A percentile compares a stretch with the other conserved stretches of the same genome.
These are phyloP conservation scores for Coemansia sp. DNA, from an alignment of 192 early-diverging fungal species.

Conservation along the genomic window DNA sequence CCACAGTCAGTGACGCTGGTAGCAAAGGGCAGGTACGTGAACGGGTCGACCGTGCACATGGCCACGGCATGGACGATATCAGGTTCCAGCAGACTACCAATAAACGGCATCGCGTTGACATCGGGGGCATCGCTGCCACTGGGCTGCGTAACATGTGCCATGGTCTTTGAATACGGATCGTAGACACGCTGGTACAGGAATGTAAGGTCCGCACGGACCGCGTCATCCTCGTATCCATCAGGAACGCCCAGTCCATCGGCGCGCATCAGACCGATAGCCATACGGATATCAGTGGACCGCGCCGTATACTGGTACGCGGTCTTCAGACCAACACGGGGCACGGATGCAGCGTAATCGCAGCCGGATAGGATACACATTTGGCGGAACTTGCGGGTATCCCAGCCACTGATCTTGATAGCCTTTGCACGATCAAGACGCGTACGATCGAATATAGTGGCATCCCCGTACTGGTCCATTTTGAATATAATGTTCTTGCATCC, in stretches of 20 bases:
- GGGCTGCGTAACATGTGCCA: conserved; percentile 61
- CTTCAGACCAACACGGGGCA: conserved; percentile 85
- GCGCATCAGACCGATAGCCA: conserved; percentile 47
- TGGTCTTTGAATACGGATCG: conserved; percentile 56
- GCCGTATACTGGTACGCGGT: conserved; percentile 61
- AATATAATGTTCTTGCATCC: conserved; percentile 81
- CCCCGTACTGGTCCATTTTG: conserved; percentile 78
- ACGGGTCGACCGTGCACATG: conserved; percentile 61
- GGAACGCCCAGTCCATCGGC: conserved; percentile 56
- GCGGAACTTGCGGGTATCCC: conserved; percentile 65
- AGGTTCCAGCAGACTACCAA: conserved; percentile 59
- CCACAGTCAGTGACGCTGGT: too few relatives aligned
- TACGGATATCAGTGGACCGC: conserved; percentile 67
- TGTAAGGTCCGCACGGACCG: conserved; percentile 76
- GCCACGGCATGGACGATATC: conserved; percentile 61
- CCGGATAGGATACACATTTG: conserved; percentile 96
- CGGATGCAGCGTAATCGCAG: conserved; percentile 91
- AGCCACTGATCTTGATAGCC: conserved; percentile 58
- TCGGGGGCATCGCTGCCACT: conserved; percentile 45
- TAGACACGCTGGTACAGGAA: conserved; percentile 93
- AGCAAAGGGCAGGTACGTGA: conserved; percentile 56
- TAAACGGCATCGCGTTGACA: conserved; percentile 52
- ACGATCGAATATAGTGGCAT: conserved; percentile 63
- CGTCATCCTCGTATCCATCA: conserved; percentile 67
- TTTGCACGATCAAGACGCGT: conserved; percentile 53